These are phyloP conservation scores for Diaporthe capsici DNA, from an alignment of 2,329 filamentous ascomycete genomes.

Conservation along the genomic window DNA sequence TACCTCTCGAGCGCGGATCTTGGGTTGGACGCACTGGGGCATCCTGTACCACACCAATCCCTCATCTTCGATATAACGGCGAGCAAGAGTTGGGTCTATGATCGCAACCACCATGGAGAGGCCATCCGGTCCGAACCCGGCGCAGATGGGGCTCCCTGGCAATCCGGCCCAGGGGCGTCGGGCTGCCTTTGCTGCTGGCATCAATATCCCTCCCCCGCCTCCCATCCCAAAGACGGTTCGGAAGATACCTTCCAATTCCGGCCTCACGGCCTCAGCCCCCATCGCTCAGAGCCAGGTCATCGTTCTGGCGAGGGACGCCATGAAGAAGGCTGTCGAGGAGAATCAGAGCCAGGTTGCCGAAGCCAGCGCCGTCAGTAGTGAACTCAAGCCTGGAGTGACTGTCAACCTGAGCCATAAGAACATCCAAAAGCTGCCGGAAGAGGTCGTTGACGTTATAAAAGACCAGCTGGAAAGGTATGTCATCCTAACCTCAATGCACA, in stretches of 20 bases:
- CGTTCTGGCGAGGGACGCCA: conserved; percentile 74
- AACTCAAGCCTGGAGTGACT: conserved; percentile 79
- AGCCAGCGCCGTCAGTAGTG: conserved; percentile 70
- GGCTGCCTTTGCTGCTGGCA: conserved; percentile 47
- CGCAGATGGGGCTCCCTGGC: conserved; percentile 52
- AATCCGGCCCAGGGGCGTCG: conserved; percentile 54
- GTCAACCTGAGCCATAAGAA: conserved; percentile 84
- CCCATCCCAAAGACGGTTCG: conserved; percentile 62
- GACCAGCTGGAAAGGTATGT: conserved; percentile 79
- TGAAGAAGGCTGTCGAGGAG: conserved; percentile 76
- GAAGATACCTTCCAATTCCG: conserved; percentile 61
- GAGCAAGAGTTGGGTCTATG: conserved; percentile 33
- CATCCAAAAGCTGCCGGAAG: conserved; percentile 79
- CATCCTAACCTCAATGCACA: conserved; percentile 11
- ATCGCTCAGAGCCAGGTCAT: conserved; percentile 76
- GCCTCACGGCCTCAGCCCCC: conserved; percentile 64
- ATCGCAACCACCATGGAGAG: conserved; percentile 44
- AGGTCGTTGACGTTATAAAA: conserved; percentile 82
- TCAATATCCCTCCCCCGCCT: conserved; percentile 58
- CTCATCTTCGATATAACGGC: conserved; percentile 11
- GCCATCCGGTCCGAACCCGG: conserved; percentile 43
- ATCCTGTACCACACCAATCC: conserved; percentile 15
- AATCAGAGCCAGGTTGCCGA: conserved; percentile 75
- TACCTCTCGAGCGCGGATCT: conserved; percentile 19
- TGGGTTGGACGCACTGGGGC: conserved; percentile 21